These are phyloP conservation scores for Centrapalus pauciflorus DNA, from an alignment of 129 eudicot genomes.

Conservation along the genomic window DNA sequence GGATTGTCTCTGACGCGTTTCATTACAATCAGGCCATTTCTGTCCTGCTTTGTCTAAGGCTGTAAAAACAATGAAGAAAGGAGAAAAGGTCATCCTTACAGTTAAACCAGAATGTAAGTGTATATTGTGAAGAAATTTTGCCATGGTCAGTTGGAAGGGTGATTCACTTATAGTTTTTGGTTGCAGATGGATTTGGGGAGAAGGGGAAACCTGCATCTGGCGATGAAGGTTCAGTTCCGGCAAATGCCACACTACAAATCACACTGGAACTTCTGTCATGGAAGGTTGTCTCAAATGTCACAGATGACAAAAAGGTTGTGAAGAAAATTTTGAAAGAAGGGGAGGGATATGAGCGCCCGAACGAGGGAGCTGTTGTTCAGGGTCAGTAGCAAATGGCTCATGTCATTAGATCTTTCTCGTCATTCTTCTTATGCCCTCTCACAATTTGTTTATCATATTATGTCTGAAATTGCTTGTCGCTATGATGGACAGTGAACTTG, in stretches of 20 bases:
- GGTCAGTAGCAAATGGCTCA: conserved; percentile 23
- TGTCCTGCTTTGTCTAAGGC: conserved; percentile 89
- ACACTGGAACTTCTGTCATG: conserved; percentile 73
- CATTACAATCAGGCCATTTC: conserved; percentile 48
- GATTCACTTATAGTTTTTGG: background rate
- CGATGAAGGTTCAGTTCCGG: conserved; percentile 64
- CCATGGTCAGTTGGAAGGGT: too few species aligned
- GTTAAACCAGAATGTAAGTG: conserved; percentile 90
- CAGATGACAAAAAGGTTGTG: conserved; percentile 84
- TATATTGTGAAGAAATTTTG: background rate
- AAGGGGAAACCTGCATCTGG: conserved; percentile 73
- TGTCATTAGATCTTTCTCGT: background rate
- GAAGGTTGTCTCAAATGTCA: conserved; percentile 70
- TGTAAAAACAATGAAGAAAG: conserved; percentile 96
- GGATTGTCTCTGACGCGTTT: conserved; percentile 4
- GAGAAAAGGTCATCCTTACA: conserved; percentile 67
- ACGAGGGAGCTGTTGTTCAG: conserved; percentile 83
- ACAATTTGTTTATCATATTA: background rate
- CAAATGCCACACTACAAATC: conserved; percentile 68
- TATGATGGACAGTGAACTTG: conserved; percentile 51
- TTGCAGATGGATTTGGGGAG: conserved; percentile 94
- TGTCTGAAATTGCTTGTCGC: conserved; percentile 14
- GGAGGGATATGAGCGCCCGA: conserved; percentile 79
- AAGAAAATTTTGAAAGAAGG: conserved; percentile 94
- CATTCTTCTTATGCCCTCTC: background rate